These are phyloP conservation scores for Zymoseptoria tritici DNA, from an alignment of 2,329 filamentous ascomycete species.

Conservation along the genomic window DNA sequence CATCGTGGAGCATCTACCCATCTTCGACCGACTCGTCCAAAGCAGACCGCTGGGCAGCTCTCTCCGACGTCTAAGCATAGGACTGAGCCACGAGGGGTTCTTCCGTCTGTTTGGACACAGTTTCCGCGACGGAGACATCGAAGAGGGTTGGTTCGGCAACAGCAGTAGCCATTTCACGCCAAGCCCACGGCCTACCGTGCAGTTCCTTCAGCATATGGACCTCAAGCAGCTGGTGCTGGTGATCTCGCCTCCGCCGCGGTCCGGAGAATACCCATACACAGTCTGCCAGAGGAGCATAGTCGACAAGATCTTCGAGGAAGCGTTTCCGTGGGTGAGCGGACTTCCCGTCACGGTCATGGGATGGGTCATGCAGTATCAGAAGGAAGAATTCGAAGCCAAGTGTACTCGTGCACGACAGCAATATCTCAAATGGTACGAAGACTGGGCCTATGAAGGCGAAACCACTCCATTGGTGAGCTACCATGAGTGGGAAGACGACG, in stretches of 20 bases:
- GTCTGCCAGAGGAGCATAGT: constrained; percentile 20
- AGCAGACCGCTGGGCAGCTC: neutral
- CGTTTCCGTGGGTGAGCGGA: constrained; percentile 18
- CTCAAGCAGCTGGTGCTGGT: constrained; percentile 14
- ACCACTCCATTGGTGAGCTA: constrained; percentile 9
- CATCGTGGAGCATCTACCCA: constrained; percentile 8
- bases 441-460: constrained; percentile 1
- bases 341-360: constrained; percentile 21
- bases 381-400: constrained; percentile 14
- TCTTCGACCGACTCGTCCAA: constrained; percentile 11
- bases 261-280: constrained; percentile 1
- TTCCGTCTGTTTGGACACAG: constrained; percentile 19
- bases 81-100: constrained; percentile 15
- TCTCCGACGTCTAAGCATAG: constrained; percentile 19
- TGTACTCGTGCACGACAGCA: constrained; percentile 6
- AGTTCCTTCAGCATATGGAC: constrained; percentile 1
- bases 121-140: neutral
- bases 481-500: constrained; percentile 11
- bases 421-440: constrained; percentile 12
- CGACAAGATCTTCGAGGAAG: constrained; percentile 18
- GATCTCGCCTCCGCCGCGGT: neutral
- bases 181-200: neutral
- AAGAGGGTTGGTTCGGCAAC: neutral
- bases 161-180: neutral
- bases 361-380: constrained; percentile 20